A percentile compares a stretch with the other conserved stretches of the same genome.
Conservation (phyloP, 495 filamentous ascomycete species). For the Pyronema omphalodes region DNA sequence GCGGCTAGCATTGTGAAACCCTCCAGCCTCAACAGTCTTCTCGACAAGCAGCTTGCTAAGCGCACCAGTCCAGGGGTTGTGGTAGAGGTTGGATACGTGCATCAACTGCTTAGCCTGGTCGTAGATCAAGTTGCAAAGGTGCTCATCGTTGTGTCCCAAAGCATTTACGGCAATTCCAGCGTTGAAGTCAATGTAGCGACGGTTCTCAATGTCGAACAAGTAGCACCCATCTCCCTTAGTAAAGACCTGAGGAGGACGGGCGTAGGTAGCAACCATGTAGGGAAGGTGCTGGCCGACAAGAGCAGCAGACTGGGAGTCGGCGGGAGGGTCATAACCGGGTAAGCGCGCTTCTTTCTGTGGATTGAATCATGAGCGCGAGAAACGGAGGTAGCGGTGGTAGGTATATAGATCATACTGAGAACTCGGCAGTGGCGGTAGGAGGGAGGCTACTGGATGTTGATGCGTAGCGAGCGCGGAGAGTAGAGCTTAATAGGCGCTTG, state of each 20-base stretch:
- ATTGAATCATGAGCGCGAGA: neutral
- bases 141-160: conserved; percentile 70
- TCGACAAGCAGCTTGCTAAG: conserved; percentile 73
- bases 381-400: neutral
- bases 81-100: conserved; percentile 87
- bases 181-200: conserved; percentile 82
- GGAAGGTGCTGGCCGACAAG: conserved; percentile 54
- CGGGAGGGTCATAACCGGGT: conserved; percentile 57
- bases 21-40: conserved; percentile 52
- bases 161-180: conserved; percentile 91
- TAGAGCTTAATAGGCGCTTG: neutral
- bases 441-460: conserved; percentile 6
- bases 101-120: conserved; percentile 71
- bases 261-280: conserved; percentile 90
- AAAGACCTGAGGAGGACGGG: conserved; percentile 78
- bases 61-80: conserved; percentile 81
- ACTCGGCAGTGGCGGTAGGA: conserved; percentile 5
- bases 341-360: conserved; percentile 44
- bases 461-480: neutral
- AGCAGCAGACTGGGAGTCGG: conserved; percentile 56
- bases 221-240: conserved; percentile 69
- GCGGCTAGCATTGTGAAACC: conserved; percentile 59
- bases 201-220: conserved; percentile 75
- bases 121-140: conserved; percentile 43
- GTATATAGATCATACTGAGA: neutral